A percentile compares a stretch with the other conserved stretches of the same genome.
phyloP scores from a whole-genome alignment of 2,329 filamentous ascomycete genomes.

The Fusarium piperis region DNA sequence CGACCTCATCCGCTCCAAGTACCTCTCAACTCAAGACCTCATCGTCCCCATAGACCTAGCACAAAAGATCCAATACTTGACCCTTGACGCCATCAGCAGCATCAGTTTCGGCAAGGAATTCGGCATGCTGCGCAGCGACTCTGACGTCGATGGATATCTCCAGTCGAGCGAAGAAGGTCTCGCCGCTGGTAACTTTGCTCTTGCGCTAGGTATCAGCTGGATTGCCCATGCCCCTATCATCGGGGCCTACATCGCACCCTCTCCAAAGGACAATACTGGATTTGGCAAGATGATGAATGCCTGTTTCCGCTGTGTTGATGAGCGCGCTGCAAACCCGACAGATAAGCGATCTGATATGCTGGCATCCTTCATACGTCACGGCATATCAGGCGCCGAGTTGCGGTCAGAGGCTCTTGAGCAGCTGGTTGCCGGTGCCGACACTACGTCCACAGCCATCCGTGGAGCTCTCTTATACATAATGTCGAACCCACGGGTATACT shows the following conservation, averaged over 20 bases:
- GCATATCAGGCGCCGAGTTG: conserved; percentile 47
- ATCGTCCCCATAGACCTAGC: conserved; percentile 56
- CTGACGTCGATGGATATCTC: conserved; percentile 55
- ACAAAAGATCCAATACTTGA: conserved; percentile 59
- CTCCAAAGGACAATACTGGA: conserved; percentile 42
- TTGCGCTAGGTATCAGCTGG: conserved; percentile 43
- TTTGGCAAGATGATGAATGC: conserved; percentile 49
- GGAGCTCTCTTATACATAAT: conserved; percentile 62
- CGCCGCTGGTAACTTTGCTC: conserved; percentile 35
- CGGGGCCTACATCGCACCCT: conserved; percentile 42
- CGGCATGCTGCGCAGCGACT: conserved; percentile 57
- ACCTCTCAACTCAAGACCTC: conserved; percentile 47
- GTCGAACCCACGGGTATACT: conserved; percentile 58
- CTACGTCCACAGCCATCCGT: conserved; percentile 51
- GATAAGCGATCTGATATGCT: conserved; percentile 52
- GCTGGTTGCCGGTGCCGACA: conserved; percentile 52
- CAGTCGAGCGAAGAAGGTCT: conserved; percentile 48
- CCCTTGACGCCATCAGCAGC: conserved; percentile 62
- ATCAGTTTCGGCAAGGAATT: conserved; percentile 61
- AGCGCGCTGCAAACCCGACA: conserved; percentile 36
- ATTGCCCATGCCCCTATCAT: conserved; percentile 43
- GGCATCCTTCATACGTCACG: conserved; percentile 53
- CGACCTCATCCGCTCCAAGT: conserved; percentile 55
- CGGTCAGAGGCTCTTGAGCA: conserved; percentile 47
- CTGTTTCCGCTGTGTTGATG: conserved; percentile 42